A percentile compares a stretch with the other conserved stretches of the same genome.
These are phyloP conservation scores for Microascus cirrosus DNA, from an alignment of 2,329 filamentous ascomycete species.

Conservation along the genomic window DNA sequence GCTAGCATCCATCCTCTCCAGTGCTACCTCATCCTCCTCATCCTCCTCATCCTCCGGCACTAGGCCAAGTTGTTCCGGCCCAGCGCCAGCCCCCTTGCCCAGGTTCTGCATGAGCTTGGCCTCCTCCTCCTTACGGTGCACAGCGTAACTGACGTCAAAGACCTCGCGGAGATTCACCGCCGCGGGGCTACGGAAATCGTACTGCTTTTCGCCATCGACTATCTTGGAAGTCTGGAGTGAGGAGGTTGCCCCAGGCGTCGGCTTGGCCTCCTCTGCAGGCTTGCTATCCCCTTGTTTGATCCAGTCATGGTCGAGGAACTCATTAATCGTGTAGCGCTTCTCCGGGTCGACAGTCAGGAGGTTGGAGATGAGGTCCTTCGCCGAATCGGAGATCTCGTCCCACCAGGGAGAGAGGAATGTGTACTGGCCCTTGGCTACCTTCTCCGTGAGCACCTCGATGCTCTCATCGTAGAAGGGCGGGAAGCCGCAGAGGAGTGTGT, in stretches of 20 bases:
- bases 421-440: conserved; percentile 92
- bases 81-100: conserved; percentile 55
- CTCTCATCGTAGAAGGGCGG: conserved; percentile 98
- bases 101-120: conserved; percentile 82
- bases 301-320: conserved; percentile 95
- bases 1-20: conserved; percentile 47
- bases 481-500: conserved; percentile 94
- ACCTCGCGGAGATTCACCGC: conserved; percentile 93
- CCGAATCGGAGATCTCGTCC: conserved; percentile 94
- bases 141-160: conserved; percentile 96
- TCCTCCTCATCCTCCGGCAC: conserved; percentile 61
- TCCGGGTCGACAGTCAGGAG: conserved; percentile 90
- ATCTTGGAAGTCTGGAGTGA: conserved; percentile 44
- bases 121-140: conserved; percentile 94
- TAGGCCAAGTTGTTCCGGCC: conserved; percentile 41
- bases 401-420: conserved; percentile 98
- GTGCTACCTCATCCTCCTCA: conserved; percentile 43
- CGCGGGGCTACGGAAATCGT: conserved; percentile 91
- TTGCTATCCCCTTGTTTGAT: conserved; percentile 56
- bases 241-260: conserved; percentile 25
- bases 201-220: conserved; percentile 52
- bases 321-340: conserved; percentile 83
- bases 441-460: conserved; percentile 92
- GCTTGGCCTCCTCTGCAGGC: conserved; percentile 47
- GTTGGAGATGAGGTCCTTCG: conserved; percentile 88